These are phyloP conservation scores for Nannizziopsis arthrosporioides DNA, from an alignment of 2,329 filamentous ascomycete species.

Conservation along the genomic window DNA sequence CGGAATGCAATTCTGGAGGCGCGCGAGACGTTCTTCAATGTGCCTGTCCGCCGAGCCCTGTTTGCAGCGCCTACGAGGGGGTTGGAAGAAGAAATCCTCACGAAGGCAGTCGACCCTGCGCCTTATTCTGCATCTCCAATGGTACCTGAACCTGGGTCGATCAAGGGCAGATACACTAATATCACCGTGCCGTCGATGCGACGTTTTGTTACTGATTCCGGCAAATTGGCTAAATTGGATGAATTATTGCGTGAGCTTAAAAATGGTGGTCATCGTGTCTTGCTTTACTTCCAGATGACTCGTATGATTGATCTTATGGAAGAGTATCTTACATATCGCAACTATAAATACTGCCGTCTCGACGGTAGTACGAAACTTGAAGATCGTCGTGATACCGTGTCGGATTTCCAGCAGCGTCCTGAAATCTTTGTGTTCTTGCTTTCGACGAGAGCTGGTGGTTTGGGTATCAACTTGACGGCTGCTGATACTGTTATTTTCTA, in stretches of 20 bases:
- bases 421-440: slow-evolving; percentile 97
- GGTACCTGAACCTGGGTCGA: slow-evolving; percentile 66
- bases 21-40: slow-evolving; percentile 67
- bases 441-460: slow-evolving; percentile 88
- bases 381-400: slow-evolving; percentile 88
- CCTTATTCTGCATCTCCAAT: slow-evolving; percentile 51
- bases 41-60: slow-evolving; percentile 59
- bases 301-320: slow-evolving; percentile 99
- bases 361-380: slow-evolving; percentile 96
- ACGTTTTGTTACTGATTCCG: slow-evolving; percentile 93
- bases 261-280: slow-evolving; percentile 79
- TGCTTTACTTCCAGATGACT: slow-evolving; percentile 99
- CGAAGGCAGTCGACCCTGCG: slow-evolving; percentile 53
- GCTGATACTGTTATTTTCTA: slow-evolving; percentile 99
- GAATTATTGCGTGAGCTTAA: slow-evolving; percentile 79
- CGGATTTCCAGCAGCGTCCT: slow-evolving; percentile 86
- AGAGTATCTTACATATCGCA: slow-evolving; percentile 95
- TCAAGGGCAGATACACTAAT: slow-evolving; percentile 75
- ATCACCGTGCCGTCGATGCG: slow-evolving; percentile 93
- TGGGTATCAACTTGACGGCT: slow-evolving; percentile 93
- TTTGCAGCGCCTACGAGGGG: slow-evolving; percentile 50
- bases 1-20: slow-evolving; percentile 51
- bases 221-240: slow-evolving; percentile 87
- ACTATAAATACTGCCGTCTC: slow-evolving; percentile 95
- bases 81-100: slow-evolving; percentile 64